Evolutionary conservation across 176 grass and related monocot genomes (phyloP).

Genomic region (Aechmea fasciata): DNA sequence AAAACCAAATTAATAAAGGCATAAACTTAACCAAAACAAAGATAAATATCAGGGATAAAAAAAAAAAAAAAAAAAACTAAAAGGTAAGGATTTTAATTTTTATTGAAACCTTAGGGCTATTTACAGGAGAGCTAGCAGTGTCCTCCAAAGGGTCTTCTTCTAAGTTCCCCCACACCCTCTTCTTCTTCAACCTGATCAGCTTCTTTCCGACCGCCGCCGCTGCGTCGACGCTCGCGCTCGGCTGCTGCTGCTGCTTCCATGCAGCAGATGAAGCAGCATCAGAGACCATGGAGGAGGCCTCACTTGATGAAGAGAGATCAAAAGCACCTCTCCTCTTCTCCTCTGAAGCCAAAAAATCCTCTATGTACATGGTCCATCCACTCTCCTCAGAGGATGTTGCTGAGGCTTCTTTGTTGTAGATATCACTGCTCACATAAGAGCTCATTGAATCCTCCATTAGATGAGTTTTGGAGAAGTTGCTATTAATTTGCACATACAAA

Average conservation of each 20-base stretch:
- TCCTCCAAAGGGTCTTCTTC: slow-evolving; percentile 62
- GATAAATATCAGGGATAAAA: too few relatives aligned
- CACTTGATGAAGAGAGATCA: not conserved
- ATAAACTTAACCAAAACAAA: slow-evolving; percentile 4
- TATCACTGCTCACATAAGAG: slow-evolving; percentile 5
- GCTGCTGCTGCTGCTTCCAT: not conserved
- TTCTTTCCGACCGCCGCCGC: slow-evolving; percentile 5
- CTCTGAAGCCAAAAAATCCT: slow-evolving; percentile 28
- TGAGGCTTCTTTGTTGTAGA: not conserved
- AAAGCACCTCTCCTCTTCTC: not conserved
- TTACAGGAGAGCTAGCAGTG: slow-evolving; percentile 51
- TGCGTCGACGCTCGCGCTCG: not conserved
- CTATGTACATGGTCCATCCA: slow-evolving; percentile 63
- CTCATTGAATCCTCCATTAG: slow-evolving; percentile 35
- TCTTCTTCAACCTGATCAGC: slow-evolving; percentile 23
- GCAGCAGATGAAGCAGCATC: slow-evolving; percentile 19
- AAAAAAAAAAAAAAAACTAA: too few relatives aligned
- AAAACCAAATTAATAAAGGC: not conserved
- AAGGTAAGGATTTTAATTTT: not conserved
- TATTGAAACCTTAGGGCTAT: slow-evolving; percentile 12
- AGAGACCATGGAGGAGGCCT: slow-evolving; percentile 22
- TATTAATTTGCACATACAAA: not conserved
- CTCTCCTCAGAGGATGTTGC: slow-evolving; percentile 35
- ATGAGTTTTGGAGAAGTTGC: not conserved
- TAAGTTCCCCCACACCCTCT: not conserved